phyloP scores from a whole-genome alignment of 2,329 filamentous ascomycete genomes.

The Aspergillus ruber region DNA sequence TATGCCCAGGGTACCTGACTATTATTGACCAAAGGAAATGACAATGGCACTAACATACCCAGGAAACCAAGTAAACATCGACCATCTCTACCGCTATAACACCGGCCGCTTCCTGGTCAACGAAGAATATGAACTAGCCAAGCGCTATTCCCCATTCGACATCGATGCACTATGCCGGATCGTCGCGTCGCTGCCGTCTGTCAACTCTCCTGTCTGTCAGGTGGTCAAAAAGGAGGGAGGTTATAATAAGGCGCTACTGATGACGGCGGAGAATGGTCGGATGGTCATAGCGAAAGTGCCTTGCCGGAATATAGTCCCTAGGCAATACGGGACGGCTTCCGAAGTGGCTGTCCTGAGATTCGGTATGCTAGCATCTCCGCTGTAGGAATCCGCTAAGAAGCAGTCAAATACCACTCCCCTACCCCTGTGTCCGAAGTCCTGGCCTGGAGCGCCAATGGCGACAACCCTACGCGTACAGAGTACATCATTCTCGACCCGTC shows the following conservation, averaged over 20 bases:
- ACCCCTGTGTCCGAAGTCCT: conserved; percentile 23
- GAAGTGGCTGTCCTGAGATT: conserved; percentile 19
- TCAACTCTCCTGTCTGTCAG: conserved; percentile 16
- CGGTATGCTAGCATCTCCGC: conserved; percentile 7
- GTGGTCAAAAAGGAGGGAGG: conserved; percentile 26
- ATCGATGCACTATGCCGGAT: conserved; percentile 21
- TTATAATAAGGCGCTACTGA: conserved; percentile 20
- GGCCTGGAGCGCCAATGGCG: conserved; percentile 18
- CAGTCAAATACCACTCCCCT: conserved; percentile 12
- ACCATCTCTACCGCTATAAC: conserved; percentile 19
- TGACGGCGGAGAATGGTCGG: conserved; percentile 16
- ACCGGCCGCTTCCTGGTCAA: conserved; percentile 24
- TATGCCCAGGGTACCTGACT: not conserved
- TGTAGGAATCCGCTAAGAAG: not conserved
- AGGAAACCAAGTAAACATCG: not conserved
- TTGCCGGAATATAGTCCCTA: conserved; percentile 15
- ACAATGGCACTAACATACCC: not conserved
- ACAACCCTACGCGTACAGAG: conserved; percentile 26
- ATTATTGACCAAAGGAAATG: too few species aligned
- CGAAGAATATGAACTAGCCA: conserved; percentile 16
- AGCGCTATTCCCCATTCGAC: conserved; percentile 24
- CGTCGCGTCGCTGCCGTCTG: conserved; percentile 13
- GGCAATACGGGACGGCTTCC: conserved; percentile 17
- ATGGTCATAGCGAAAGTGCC: conserved; percentile 19
- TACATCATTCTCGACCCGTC: conserved; percentile 32